Evolutionary conservation across 2,329 filamentous ascomycete genomes (phyloP), one percentile per base, ranked within the genome.

Genomic region (Parascedosporium putredinis): DNA sequence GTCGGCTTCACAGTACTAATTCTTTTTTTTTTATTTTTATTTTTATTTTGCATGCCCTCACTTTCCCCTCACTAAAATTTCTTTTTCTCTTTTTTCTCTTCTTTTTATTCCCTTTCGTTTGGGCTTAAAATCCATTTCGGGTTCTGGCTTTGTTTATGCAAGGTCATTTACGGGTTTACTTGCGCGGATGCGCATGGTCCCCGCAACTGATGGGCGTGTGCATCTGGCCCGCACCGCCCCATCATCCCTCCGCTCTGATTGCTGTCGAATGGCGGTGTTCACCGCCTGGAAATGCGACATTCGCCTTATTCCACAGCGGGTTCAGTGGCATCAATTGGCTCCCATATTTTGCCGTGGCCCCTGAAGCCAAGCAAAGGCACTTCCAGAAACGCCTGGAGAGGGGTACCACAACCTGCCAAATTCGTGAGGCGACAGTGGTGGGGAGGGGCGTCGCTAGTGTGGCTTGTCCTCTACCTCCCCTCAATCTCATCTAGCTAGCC

Each of bases 91-190:
- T 14, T 33, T 23, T 23, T 24, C 45, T 20, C 10, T 45, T 22
- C 9, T 18, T 47, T 33, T 47, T 18, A 8, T 24, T 47, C 34
- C n/a, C n/a, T 34, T 47, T 47, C n/a, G n/a, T 34, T 47, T 47
- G 12, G 9, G 5, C 12, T 20, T 10, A 8, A 20, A n/a, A 20
- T n/a, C 34, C 27, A 12, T 20, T 40, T 40, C 18, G 36, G 18
- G 18, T 40, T 40, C 18, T 23, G 36, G 36, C 36, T 20, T 20
- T 20, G 22, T 40, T 40, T 40, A 40, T 40, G 36, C 36, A 40
- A 40, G 36, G 36, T 40, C 36, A 40, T 40, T 40, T 40, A 40
- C 16, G 18, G 36, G 16, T 40, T n/a, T 40, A 18, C 36, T n/a
- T 40, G 36, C 36, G n/a, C 12, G 36, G 16, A 40, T 40, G 36